Evolutionary conservation across 1,139 yeast species (phyloP), one percentile per base, ranked within the genome.

Genomic region (Oligophagozyma castellii): DNA sequence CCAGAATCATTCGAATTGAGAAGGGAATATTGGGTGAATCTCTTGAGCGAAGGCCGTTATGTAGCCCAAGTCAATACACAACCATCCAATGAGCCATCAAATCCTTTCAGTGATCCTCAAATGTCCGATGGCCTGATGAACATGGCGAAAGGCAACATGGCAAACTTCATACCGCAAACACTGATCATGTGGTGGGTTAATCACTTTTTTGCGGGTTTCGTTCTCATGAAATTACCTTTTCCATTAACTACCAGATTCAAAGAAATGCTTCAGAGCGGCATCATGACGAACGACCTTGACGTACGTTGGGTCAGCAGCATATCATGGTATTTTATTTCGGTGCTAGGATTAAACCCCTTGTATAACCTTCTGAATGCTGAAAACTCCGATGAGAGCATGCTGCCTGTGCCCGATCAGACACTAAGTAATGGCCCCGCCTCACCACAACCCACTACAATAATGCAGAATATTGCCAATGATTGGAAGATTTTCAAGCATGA

Each of bases 111-210:
- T 1, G 94, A 83, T 44, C 76, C 93, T 2, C 62, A 65, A 27
- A 64, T 73, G 15, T 67, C 76, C 42, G 95, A 84, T 31, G 72
- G 75, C n/a, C 58, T 84, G 62, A 67, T 77, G 67, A 67, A 65
- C 31, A 76, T 81, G 76, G 70, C 86, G 33, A 81, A 81, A 50
- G 75, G 77, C 4, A 86, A 83, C 46, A 60, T 83, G 43, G 73
- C 86, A 52, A 80, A 73, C 54, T 81, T 76, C 50, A 70, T 84
- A 12, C 95, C 96, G 1, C 96, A 89, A 56, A 83, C 95, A 0
- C 53, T 84, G 27, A 77, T 86, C 43, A 86, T 89, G 95, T 86
- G 86, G 42, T 89, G 95, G 95, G 89, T 86, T 40, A 83, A 83
- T 51, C 81, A 75, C 44, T 83, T 89, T 58, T 89, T 84, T 53